phyloP scores from a whole-genome alignment of 2,329 filamentous ascomycete species.

The Helicocarpus griseus region DNA sequence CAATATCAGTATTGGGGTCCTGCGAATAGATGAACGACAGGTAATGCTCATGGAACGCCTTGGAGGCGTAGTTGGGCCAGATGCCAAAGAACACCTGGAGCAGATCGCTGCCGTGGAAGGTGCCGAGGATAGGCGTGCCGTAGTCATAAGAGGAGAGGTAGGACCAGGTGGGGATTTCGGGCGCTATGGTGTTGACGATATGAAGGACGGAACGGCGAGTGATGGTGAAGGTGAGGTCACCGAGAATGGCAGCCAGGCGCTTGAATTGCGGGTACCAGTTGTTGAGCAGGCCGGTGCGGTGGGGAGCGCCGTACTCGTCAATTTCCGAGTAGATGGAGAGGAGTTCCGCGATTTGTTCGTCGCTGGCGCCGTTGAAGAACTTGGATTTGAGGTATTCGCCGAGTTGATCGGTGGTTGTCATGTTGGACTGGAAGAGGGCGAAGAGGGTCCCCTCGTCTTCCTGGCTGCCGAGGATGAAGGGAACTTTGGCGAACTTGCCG shows the following conservation, averaged over 20 bases:
- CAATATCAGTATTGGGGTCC: conserved; percentile 56
- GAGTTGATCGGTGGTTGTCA: conserved; percentile 52
- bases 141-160: conserved; percentile 66
- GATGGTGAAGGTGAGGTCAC: conserved; percentile 66
- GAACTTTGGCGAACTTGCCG: conserved; percentile 50
- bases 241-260: conserved; percentile 63
- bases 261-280: conserved; percentile 69
- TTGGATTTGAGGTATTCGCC: conserved; percentile 50
- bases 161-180: conserved; percentile 58
- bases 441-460: conserved; percentile 76
- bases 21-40: conserved; percentile 60
- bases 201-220: conserved; percentile 56
- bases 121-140: conserved; percentile 62
- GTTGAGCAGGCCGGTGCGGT: conserved; percentile 59
- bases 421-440: conserved; percentile 57
- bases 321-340: conserved; percentile 54
- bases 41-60: conserved; percentile 58
- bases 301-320: conserved; percentile 56
- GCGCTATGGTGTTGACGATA: conserved; percentile 37
- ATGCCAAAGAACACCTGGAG: conserved; percentile 60
- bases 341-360: conserved; percentile 43
- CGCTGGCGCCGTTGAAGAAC: conserved; percentile 52
- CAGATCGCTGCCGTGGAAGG: conserved; percentile 63
- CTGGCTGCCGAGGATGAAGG: conserved; percentile 61
- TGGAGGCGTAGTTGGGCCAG: conserved; percentile 51